These are phyloP conservation scores for Pseudogymnoascus destructans DNA, from an alignment of 2,329 filamentous ascomycete species.

Conservation along the genomic window DNA sequence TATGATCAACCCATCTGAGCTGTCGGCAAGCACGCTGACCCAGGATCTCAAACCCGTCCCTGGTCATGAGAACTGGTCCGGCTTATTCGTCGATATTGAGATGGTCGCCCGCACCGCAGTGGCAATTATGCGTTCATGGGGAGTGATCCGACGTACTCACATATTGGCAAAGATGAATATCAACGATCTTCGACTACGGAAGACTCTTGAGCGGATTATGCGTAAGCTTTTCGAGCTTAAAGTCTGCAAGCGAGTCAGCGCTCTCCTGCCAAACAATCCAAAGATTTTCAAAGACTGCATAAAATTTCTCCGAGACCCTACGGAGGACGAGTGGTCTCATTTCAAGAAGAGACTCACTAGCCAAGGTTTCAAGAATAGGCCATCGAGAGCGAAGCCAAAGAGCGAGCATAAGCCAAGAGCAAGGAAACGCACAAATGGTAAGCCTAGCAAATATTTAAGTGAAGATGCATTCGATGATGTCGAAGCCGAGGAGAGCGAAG, in stretches of 20 bases:
- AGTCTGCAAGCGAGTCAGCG: slow-evolving; percentile 43
- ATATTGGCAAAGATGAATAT: slow-evolving; percentile 45
- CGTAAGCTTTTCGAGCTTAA: slow-evolving; percentile 44
- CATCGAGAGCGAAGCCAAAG: slow-evolving; percentile 20
- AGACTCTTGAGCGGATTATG: slow-evolving; percentile 43
- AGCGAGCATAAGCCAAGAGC: slow-evolving; percentile 12
- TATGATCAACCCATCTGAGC: slow-evolving; percentile 9
- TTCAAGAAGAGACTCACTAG: slow-evolving; percentile 33
- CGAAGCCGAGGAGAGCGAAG: background rate
- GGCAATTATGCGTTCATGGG: slow-evolving; percentile 44
- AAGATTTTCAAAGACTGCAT: slow-evolving; percentile 49
- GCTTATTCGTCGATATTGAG: slow-evolving; percentile 43
- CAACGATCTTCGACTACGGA: slow-evolving; percentile 43
- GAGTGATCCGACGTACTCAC: slow-evolving; percentile 44
- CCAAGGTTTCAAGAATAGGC: slow-evolving; percentile 23
- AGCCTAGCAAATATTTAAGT: background rate
- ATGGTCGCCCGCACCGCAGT: slow-evolving; percentile 44
- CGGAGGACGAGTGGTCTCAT: slow-evolving; percentile 41
- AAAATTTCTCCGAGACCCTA: slow-evolving; percentile 43
- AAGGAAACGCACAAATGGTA: background rate
- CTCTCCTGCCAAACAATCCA: slow-evolving; percentile 33
- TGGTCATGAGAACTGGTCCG: slow-evolving; percentile 44
- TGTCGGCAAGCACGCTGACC: slow-evolving; percentile 24
- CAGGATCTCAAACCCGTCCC: slow-evolving; percentile 40
- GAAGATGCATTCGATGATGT: background rate